phyloP scores from a whole-genome alignment of 2,329 filamentous ascomycete species.

The Bretziella fagacearum region DNA sequence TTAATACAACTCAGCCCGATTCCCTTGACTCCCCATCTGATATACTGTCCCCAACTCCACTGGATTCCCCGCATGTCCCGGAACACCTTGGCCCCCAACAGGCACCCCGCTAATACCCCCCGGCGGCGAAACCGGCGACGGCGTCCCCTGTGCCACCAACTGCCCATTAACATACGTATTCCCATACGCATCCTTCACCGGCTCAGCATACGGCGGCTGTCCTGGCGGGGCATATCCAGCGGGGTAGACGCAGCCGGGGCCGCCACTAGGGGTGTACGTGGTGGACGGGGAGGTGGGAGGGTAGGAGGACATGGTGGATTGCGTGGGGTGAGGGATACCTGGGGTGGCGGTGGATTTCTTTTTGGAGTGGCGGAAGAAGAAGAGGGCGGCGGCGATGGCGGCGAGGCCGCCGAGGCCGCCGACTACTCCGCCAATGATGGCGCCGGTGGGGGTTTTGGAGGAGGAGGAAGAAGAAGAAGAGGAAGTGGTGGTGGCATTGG shows the following conservation, averaged over 20 bases:
- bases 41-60: constrained; percentile 1
- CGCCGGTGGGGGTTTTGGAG: constrained; percentile 15
- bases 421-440: constrained; percentile 23
- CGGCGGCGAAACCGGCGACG: background rate
- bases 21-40: background rate
- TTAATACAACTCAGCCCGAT: constrained; percentile 20
- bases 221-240: constrained; percentile 18
- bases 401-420: constrained; percentile 12
- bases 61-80: constrained; percentile 21
- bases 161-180: background rate
- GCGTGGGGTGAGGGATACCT: background rate
- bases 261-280: background rate
- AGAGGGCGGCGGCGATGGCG: constrained; percentile 4
- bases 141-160: constrained; percentile 5
- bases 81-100: constrained; percentile 6
- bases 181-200: constrained; percentile 7
- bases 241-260: constrained; percentile 15
- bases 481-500: background rate
- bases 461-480: constrained; percentile 3
- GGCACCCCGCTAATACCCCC: background rate
- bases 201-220: constrained; percentile 18
- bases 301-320: background rate
- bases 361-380: constrained; percentile 2
- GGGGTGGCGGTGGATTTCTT: background rate
- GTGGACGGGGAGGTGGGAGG: background rate